phyloP scores from a whole-genome alignment of 2,329 filamentous ascomycete species.

The Arthrobotrys sphaeroides region DNA sequence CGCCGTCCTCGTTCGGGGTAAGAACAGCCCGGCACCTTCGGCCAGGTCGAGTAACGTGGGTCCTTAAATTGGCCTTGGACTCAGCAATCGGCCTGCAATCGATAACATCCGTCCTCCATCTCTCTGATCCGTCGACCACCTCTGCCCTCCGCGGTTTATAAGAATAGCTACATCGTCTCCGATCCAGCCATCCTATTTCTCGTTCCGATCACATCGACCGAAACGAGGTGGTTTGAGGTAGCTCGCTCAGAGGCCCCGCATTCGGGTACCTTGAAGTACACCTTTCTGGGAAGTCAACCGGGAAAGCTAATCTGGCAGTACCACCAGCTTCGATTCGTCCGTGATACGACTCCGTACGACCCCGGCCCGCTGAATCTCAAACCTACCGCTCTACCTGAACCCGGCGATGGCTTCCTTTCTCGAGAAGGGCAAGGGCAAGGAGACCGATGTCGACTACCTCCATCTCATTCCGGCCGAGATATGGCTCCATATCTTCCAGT shows the following conservation, averaged over 20 bases:
- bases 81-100: too few species aligned
- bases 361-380: neutral
- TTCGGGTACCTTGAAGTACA: neutral
- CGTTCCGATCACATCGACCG: neutral
- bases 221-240: constrained; percentile 1
- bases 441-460: constrained; percentile 42
- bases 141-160: too few species aligned
- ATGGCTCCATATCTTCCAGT: constrained; percentile 51
- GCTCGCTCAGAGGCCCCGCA: neutral
- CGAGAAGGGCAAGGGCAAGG: constrained; percentile 34
- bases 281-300: neutral
- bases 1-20: too few species aligned
- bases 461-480: constrained; percentile 49
- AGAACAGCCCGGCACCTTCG: too few species aligned
- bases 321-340: neutral
- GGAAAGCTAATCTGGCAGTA: neutral
- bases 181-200: neutral
- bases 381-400: neutral
- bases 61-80: too few species aligned
- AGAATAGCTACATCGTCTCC: neutral
- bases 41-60: too few species aligned
- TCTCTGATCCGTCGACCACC: too few species aligned
- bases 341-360: too few species aligned
- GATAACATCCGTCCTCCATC: too few species aligned
- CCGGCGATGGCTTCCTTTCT: constrained; percentile 8